A percentile compares a stretch with the other conserved stretches of the same genome.
Conservation (phyloP, 192 early-diverging fungal species). For the Podila verticillata region DNA sequence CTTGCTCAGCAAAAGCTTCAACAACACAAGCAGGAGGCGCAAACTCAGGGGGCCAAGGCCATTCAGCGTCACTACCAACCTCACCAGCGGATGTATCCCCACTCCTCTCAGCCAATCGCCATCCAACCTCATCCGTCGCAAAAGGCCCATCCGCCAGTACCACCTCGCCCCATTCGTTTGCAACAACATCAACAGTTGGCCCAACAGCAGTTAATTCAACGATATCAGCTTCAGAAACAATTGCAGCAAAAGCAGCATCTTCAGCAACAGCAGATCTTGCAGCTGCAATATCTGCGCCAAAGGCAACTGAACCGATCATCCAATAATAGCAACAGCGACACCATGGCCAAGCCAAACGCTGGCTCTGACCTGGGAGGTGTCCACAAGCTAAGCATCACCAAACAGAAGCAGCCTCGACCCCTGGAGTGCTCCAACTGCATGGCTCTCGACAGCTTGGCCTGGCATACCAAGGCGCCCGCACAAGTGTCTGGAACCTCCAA, state of each 20-base stretch:
- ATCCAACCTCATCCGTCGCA: not conserved
- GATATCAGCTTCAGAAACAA: constrained; percentile 48
- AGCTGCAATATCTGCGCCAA: constrained; percentile 16
- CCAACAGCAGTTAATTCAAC: constrained; percentile 35
- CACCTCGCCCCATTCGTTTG: too few relatives aligned
- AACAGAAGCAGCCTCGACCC: not conserved
- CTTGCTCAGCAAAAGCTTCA: constrained; percentile 14
- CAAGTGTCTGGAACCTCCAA: not conserved
- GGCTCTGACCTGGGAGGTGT: too few relatives aligned
- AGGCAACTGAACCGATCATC: not conserved
- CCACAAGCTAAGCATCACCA: not conserved
- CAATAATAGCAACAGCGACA: not conserved
- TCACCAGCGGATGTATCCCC: constrained; percentile 46
- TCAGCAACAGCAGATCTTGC: constrained; percentile 13
- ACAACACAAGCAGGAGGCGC: constrained; percentile 7
- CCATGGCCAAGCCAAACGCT: not conserved
- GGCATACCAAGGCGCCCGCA: not conserved
- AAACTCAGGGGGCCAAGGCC: not conserved
- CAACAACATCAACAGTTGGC: too few relatives aligned
- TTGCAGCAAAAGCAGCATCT: constrained; percentile 25
- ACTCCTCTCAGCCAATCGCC: constrained; percentile 1
- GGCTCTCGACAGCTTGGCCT: not conserved
- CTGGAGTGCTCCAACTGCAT: constrained; percentile 1
- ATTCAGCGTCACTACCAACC: constrained; percentile 46
- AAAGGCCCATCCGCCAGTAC: not conserved